Base-by-base conservation (phyloP, 2,329 filamentous ascomycete species). In the Claviceps pusilla region DNA sequence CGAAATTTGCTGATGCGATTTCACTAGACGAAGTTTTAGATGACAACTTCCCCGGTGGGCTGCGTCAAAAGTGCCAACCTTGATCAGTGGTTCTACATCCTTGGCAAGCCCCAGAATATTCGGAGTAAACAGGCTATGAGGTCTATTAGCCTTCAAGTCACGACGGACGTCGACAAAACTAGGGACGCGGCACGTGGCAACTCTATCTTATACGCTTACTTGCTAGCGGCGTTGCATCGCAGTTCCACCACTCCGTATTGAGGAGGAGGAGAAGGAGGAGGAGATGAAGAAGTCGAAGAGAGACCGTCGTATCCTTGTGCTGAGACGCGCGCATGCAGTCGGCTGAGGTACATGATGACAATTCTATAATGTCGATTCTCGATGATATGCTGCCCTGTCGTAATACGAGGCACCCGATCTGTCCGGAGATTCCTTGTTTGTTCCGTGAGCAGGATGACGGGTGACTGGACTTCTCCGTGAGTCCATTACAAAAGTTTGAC, bases 61-160 rank as follows among this genome's bases (percentile, higher is more conserved):
- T 37, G 24, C 37, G 43, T 37, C 33, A 43, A 55, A 51, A 48
- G 53, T 48, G 49, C 53, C 53, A 42, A 51, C 11, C 29, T 28
- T 35, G 31, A 31, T 48, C 51, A 35, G 6, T 29, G 51, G 35
- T 51, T 42, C 14, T 7, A 29, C 47, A 37, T 14, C n/a, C 48
- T 51, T 56, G 42, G 43, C 54, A 43, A 31, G 35, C 16, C 37
- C 24, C 48, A 45, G 48, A 48, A 35, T 47, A 41, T 39, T 56
- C 54, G 54, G 54, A 54, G 54, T 24, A 48, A 47, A 51, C 10
- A 56, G 54, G 54, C 39, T 51, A 56, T 49, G 43, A 33, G 12
- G 14, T 29, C 19, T 24, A 45, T 53, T 35, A 24, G 43, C 31
- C 48, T 19, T 37, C 51, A 10, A 4, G 6, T 3, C n/a, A 42